phyloP scores from a whole-genome alignment of 768 basidiomycete genomes.

The Auriscalpium orientale region DNA sequence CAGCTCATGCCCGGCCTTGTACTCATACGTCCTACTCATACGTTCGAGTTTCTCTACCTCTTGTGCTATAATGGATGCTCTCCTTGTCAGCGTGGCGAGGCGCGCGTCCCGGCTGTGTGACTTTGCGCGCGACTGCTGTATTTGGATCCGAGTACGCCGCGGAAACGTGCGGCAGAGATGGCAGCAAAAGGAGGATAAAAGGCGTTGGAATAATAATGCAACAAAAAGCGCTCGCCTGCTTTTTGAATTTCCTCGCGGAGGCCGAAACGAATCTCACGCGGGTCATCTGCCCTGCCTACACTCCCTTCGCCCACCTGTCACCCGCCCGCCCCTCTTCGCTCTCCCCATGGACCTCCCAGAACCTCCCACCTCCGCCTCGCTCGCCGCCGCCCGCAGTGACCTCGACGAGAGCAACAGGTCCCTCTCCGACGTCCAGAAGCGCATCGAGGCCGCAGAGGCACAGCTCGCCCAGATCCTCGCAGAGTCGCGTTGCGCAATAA shows the following conservation, averaged over 20 bases:
- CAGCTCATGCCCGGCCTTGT: neutral
- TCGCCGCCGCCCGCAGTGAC: conserved; percentile 42
- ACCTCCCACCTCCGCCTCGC: conserved; percentile 49
- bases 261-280: neutral
- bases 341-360: conserved; percentile 33
- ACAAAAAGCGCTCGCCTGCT: too few species aligned
- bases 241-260: neutral
- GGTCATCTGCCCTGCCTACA: neutral
- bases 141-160: too few species aligned
- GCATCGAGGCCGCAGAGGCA: conserved; percentile 47
- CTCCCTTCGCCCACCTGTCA: conserved; percentile 1
- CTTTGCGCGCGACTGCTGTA: too few species aligned
- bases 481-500: conserved; percentile 47
- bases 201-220: too few species aligned
- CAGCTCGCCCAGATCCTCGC: conserved; percentile 51
- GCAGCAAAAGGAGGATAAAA: too few species aligned
- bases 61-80: too few species aligned
- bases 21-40: neutral
- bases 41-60: too few species aligned
- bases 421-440: conserved; percentile 30
- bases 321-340: conserved; percentile 6
- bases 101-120: too few species aligned
- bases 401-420: conserved; percentile 28
- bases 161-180: too few species aligned
- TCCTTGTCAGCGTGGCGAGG: too few species aligned